Conservation (phyloP, 352 stramenopile species). For the Phytophthora foliorum region DNA sequence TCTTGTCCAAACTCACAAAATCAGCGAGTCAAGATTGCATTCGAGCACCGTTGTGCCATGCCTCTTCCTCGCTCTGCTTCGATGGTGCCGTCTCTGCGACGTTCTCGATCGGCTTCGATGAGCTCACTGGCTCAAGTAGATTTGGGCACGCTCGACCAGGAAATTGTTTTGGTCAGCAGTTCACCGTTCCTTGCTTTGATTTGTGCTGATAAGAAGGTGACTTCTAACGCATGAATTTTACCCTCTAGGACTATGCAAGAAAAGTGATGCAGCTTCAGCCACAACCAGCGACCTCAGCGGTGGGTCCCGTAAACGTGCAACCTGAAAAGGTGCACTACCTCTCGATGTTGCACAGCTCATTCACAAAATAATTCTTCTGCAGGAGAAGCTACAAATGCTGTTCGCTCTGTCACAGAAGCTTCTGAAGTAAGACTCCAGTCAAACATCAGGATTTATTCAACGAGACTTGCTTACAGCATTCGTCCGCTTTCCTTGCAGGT, state of each 20-base stretch:
- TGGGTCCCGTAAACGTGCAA: not conserved
- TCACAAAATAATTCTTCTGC: not conserved
- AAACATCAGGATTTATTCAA: not conserved
- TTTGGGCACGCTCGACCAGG: conserved; percentile 35
- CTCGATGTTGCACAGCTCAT: not conserved
- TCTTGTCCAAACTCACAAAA: conserved; percentile 13
- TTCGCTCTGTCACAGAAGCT: conserved; percentile 51
- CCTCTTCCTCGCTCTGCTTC: conserved; percentile 18
- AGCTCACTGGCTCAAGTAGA: conserved; percentile 45
- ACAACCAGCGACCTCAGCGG: conserved; percentile 29
- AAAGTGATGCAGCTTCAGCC: conserved; percentile 48
- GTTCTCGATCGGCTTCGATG: conserved; percentile 41
- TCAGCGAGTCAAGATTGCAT: not conserved
- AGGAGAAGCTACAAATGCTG: conserved; percentile 53
- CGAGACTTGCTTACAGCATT: conserved; percentile 3
- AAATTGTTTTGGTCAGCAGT: conserved; percentile 36
- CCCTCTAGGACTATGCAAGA: conserved; percentile 39
- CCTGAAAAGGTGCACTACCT: not conserved
- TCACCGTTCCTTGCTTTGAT: not conserved
- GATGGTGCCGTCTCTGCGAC: conserved; percentile 26
- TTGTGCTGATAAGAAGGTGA: not conserved
- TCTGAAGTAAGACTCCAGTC: conserved; percentile 31
- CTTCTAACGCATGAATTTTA: not conserved
- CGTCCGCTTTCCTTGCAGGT: conserved; percentile 23
- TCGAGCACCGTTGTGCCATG: conserved; percentile 5